Conservation (phyloP, 768 basidiomycete species). For the Flagelloscypha sp. region DNA sequence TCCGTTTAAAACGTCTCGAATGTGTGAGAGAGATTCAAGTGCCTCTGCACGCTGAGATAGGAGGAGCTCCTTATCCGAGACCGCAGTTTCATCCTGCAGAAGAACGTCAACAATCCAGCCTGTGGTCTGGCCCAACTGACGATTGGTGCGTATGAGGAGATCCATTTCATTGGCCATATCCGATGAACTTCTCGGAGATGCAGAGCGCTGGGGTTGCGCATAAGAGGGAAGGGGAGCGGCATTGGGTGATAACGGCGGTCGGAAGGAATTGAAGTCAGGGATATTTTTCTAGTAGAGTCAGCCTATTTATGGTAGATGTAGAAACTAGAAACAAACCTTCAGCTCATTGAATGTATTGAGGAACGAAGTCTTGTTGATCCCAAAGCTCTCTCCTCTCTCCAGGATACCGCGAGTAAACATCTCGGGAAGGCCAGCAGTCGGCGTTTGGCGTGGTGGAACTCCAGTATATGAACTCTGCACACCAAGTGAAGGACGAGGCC, state of each 20-base stretch:
- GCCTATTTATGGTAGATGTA: slow-evolving; percentile 3
- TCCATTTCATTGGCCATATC: slow-evolving; percentile 62
- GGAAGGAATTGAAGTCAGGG: slow-evolving; percentile 72
- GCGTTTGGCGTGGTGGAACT: slow-evolving; percentile 30
- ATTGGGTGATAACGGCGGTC: too few relatives aligned
- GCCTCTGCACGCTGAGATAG: slow-evolving; percentile 50
- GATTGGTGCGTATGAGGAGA: slow-evolving; percentile 48
- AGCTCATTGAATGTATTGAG: slow-evolving; percentile 75
- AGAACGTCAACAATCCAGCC: slow-evolving; percentile 70
- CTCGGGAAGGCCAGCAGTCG: slow-evolving; percentile 56
- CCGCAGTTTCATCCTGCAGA: slow-evolving; percentile 43
- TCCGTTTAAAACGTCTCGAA: slow-evolving; percentile 66
- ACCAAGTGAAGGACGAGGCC: slow-evolving; percentile 16
- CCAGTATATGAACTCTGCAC: slow-evolving; percentile 14
- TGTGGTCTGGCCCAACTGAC: slow-evolving; percentile 59
- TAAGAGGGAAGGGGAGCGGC: too few relatives aligned
- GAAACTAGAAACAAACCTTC: slow-evolving; percentile 40
- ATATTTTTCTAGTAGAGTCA: slow-evolving; percentile 57
- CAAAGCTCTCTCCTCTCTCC: slow-evolving; percentile 70
- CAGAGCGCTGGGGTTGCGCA: too few relatives aligned
- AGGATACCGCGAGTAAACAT: slow-evolving; percentile 63
- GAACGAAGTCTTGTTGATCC: slow-evolving; percentile 79
- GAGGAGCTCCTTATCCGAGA: slow-evolving; percentile 30
- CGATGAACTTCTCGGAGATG: slow-evolving; percentile 54
- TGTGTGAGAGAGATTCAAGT: slow-evolving; percentile 67